Percentiles rank a stretch among this genome's conserved stretches.
Conservation (phyloP, 1,284 basidiomycete genomes). For the Malassezia pachydermatis region DNA sequence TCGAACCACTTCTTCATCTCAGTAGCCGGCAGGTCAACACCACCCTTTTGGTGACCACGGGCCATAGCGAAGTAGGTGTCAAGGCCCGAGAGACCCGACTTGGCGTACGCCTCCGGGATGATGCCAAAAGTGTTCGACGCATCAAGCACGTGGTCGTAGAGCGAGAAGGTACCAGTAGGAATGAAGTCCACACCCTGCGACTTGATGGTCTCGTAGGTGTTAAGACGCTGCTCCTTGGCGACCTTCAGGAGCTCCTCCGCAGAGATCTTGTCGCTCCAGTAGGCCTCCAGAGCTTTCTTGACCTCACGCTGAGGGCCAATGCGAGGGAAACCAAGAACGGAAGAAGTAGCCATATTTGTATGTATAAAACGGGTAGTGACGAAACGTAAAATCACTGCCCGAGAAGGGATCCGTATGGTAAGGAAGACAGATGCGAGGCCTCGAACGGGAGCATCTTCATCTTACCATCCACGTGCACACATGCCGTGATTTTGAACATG, state of each 20-base stretch:
- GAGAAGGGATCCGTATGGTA: slow-evolving; percentile 11
- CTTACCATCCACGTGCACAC: slow-evolving; percentile 4
- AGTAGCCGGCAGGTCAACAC: slow-evolving; percentile 89
- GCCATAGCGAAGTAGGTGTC: slow-evolving; percentile 91
- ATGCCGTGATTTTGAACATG: background rate
- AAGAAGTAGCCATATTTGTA: slow-evolving; percentile 25
- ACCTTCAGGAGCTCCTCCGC: slow-evolving; percentile 80
- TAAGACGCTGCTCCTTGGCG: slow-evolving; percentile 78
- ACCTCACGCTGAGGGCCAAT: slow-evolving; percentile 93
- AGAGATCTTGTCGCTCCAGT: slow-evolving; percentile 89
- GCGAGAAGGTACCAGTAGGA: slow-evolving; percentile 92
- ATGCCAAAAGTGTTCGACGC: slow-evolving; percentile 93
- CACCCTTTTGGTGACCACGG: slow-evolving; percentile 83
- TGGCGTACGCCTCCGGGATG: slow-evolving; percentile 86
- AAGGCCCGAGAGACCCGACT: slow-evolving; percentile 73
- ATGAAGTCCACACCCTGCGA: slow-evolving; percentile 77
- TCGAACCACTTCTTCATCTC: slow-evolving; percentile 99
- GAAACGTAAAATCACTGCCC: slow-evolving; percentile 14
- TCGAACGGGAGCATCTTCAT: background rate
- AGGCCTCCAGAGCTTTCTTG: slow-evolving; percentile 72
- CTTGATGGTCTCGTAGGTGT: slow-evolving; percentile 82
- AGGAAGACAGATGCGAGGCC: background rate
- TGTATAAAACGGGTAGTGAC: background rate
- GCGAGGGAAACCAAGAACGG: slow-evolving; percentile 80
- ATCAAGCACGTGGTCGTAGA: slow-evolving; percentile 98